Base-by-base conservation (phyloP, 257 asterid species). In the Perilla frutescens region DNA sequence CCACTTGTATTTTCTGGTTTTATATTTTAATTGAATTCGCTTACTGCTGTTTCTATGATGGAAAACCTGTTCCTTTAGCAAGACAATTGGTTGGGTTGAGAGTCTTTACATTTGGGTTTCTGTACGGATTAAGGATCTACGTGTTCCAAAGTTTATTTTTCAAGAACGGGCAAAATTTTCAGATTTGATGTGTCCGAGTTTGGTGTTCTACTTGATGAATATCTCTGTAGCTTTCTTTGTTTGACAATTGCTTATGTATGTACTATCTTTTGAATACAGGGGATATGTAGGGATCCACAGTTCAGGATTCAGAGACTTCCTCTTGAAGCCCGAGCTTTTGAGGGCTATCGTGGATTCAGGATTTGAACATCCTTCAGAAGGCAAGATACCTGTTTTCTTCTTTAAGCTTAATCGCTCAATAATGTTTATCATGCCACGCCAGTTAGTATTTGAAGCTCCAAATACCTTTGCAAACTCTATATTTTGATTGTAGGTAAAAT, bases 331-430 rank as follows among this genome's bases (percentile, higher is more conserved):
- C 39, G 89, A 85, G 79, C 89, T 85, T 15, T 67, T 85, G 45
- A 83, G 89, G 51, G 90, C 90, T 57, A 86, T 86, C 32, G 90
- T 86, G 40, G 90, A 86, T 80, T 86, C 86, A 8, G 90, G 90
- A 51, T 86, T 86, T 69, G 90, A 86, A 43, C 90, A 86, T 83
- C 90, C 90, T 51, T 86, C 90, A 5, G 90, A 86, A 83, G 90
- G 88, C 79, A 83, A 77, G 73, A 74, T 44, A 31, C 59, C 32
- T 47, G 0, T 26, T 55, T 60, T 58, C 29, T 44, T 39, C 41
- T 32, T 65, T 54, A 14, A 48, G 63, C 61, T 37, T 39, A 26
- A 1, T 49, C 5, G 48, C 36, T 41, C 29, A 48, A 10, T 54
- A 14, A 6, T 70, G 64, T 31, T n/a, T 32, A 40, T 53, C 44